phyloP scores from a whole-genome alignment of 2,329 filamentous ascomycete genomes.

The Zymoseptoria crescenta region DNA sequence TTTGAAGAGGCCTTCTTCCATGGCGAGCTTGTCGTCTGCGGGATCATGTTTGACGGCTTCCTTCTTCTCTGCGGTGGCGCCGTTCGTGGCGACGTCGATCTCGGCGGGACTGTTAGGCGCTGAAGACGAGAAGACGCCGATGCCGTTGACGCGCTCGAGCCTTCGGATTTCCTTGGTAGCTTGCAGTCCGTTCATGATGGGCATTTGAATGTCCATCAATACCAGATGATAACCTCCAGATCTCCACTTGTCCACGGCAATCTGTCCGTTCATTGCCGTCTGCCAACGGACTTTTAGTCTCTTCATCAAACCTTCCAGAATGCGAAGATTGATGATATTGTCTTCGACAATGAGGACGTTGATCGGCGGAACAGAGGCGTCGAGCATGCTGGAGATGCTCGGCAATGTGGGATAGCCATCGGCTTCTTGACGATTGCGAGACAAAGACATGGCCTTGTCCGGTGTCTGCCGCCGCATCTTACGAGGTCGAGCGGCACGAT shows the following conservation, averaged over 20 bases:
- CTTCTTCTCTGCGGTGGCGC: constrained; percentile 31
- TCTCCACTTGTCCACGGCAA: constrained; percentile 90
- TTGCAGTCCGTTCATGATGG: constrained; percentile 91
- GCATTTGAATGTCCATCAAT: constrained; percentile 96
- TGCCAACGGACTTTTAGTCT: constrained; percentile 92
- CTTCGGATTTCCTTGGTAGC: constrained; percentile 91
- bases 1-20: constrained; percentile 66
- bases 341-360: constrained; percentile 97
- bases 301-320: constrained; percentile 93
- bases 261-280: constrained; percentile 90
- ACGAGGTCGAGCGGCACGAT: constrained; percentile 15
- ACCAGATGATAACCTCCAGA: constrained; percentile 90
- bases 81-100: constrained; percentile 12
- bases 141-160: constrained; percentile 81
- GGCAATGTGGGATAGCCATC: constrained; percentile 15
- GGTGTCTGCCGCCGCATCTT: constrained; percentile 22
- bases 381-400: constrained; percentile 47
- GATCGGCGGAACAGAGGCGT: constrained; percentile 83
- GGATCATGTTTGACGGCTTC: constrained; percentile 33
- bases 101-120: constrained; percentile 37
- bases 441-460: constrained; percentile 15
- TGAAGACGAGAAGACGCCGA: constrained; percentile 68
- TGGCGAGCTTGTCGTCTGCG: constrained; percentile 62
- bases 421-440: constrained; percentile 7
- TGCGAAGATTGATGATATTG: constrained; percentile 92